Base-by-base conservation (phyloP, 495 filamentous ascomycete species). In the Echria macrotheca region DNA sequence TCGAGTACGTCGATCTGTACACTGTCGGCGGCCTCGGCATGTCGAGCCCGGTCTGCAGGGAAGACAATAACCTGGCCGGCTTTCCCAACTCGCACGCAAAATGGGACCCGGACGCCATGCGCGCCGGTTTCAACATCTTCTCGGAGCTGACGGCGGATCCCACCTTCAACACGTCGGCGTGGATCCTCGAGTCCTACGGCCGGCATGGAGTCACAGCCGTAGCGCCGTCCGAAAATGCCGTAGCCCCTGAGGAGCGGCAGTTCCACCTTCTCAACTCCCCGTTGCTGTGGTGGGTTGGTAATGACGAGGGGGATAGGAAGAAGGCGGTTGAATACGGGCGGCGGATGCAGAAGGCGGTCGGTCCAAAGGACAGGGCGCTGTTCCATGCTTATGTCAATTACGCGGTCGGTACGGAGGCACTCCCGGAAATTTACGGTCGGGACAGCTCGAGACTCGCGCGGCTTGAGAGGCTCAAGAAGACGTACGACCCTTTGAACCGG, bases 321-420 rank as follows among this genome's bases (percentile, higher is more conserved):
- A 37, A 23, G 36, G 50, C 43, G 12, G 37, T 26, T 12, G 17
- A 33, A 37, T 44, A 44, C 21, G 42, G 42, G 5, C 14, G 32
- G 15, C 12, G 42, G 42, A 44, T 44, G n/a, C 24, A 28, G 32
- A 26, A 44, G 7, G 42, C 42, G 6, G 44, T 47, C 36, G n/a
- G n/a, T n/a, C n/a, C n/a, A n/a, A 38, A 36, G 23, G 36, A 32
- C 12, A 28, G 44, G 24, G 43, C 19, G 15, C 12, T 51, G 41
- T 51, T 49, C 10, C 44, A 49, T 37, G 39, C 52, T 28, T 78
- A 78, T 50, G 60, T 73, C 12, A 78, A 77, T 50, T 76, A 78
- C 58, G 73, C 71, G 7, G 47, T 56, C 15, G 73, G 70, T 1
- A 49, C 63, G 12, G 73, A 78, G 61, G 41, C 44, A 4, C 46